Evolutionary conservation across 202 grass and related monocot genomes (phyloP).

Genomic region (Setaria italica): DNA sequence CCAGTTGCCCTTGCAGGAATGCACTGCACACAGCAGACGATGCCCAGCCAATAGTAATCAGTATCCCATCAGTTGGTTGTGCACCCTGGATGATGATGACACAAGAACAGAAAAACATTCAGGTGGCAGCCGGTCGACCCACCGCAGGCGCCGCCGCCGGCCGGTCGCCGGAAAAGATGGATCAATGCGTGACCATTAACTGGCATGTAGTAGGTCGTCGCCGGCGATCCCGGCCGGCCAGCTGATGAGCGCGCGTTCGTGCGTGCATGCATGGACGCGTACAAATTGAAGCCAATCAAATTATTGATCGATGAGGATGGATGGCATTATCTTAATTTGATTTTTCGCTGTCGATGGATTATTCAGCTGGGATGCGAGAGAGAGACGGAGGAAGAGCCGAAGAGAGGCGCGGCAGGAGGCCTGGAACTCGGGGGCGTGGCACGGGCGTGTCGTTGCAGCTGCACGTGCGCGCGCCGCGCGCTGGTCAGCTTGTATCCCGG

Average conservation of each 20-base stretch:
- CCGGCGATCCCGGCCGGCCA: slow-evolving; percentile 29
- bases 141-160: slow-evolving; percentile 32
- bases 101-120: slow-evolving; percentile 6
- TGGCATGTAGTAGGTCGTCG: not conserved
- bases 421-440: slow-evolving; percentile 33
- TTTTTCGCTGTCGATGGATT: slow-evolving; percentile 33
- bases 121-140: not conserved
- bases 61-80: not conserved
- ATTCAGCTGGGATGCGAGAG: not conserved
- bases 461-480: slow-evolving; percentile 53
- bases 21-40: not conserved
- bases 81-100: not conserved
- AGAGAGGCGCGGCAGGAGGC: not conserved
- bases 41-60: not conserved
- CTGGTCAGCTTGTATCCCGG: slow-evolving; percentile 34
- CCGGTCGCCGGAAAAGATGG: slow-evolving; percentile 52
- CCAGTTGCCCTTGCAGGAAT: not conserved
- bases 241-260: not conserved
- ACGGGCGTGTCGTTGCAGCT: slow-evolving; percentile 15
- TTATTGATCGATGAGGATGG: not conserved
- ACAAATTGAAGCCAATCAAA: not conserved
- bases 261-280: not conserved
- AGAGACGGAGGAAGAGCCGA: not conserved
- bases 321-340: slow-evolving; percentile 10
- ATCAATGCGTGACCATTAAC: not conserved